Percentiles rank a stretch among this genome's conserved stretches.
Conservation (phyloP, 345 rosid species). For the Microthlaspi erraticum region DNA sequence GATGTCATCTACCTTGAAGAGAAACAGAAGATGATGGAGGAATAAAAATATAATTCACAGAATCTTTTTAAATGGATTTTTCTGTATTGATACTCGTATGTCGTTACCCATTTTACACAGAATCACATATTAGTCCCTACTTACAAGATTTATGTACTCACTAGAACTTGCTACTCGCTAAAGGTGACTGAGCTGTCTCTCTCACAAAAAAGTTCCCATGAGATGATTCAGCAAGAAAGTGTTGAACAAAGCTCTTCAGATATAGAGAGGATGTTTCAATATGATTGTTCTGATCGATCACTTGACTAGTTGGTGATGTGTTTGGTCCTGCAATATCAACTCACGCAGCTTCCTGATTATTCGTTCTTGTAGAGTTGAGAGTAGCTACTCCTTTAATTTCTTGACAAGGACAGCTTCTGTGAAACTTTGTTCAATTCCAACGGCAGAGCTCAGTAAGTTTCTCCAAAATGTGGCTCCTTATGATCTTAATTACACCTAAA, state of each 20-base stretch:
- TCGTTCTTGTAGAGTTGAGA: too few species aligned
- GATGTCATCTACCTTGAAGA: too few species aligned
- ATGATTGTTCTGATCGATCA: too few species aligned
- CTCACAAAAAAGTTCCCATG: too few species aligned
- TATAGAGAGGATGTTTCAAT: too few species aligned
- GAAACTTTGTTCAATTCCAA: not conserved
- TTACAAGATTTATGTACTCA: too few species aligned
- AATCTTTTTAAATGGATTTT: not conserved
- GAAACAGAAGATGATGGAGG: too few species aligned
- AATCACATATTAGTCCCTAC: not conserved
- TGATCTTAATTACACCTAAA: constrained; percentile 2
- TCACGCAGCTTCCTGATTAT: constrained; percentile 7
- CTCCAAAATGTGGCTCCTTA: constrained; percentile 8
- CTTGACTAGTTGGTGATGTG: not conserved
- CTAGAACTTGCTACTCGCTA: too few species aligned
- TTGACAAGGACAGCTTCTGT: not conserved
- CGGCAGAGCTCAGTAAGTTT: not conserved
- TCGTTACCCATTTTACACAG: not conserved
- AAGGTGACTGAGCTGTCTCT: too few species aligned
- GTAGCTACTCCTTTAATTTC: too few species aligned
- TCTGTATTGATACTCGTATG: not conserved
- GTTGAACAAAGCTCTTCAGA: too few species aligned
- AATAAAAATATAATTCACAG: not conserved
- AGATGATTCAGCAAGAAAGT: too few species aligned
- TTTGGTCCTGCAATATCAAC: not conserved